Evolutionary conservation across 2,329 filamentous ascomycete genomes (phyloP).

Genomic region (Cercospora janseana): DNA sequence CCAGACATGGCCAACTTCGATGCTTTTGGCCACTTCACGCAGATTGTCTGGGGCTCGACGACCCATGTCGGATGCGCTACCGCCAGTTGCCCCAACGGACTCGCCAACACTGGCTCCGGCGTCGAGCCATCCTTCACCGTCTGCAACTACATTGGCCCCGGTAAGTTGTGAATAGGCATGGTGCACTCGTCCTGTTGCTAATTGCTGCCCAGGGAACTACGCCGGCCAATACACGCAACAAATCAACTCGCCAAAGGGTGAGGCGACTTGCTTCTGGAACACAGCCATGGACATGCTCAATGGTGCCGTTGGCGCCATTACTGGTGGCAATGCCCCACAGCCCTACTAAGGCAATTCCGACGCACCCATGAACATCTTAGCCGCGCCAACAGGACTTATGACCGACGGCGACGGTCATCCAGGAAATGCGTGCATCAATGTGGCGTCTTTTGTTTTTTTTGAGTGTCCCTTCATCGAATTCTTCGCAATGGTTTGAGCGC

Average conservation of each 20-base stretch:
- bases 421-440: slow-evolving; percentile 26
- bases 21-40: slow-evolving; percentile 70
- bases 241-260: slow-evolving; percentile 46
- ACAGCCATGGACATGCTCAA: background rate
- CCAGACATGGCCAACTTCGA: slow-evolving; percentile 64
- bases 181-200: background rate
- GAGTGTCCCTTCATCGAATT: slow-evolving; percentile 20
- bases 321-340: too few relatives aligned
- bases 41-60: slow-evolving; percentile 69
- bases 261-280: slow-evolving; percentile 39
- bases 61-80: slow-evolving; percentile 63
- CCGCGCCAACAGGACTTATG: slow-evolving; percentile 24
- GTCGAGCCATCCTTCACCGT: slow-evolving; percentile 69
- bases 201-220: slow-evolving; percentile 51
- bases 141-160: slow-evolving; percentile 79
- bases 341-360: background rate
- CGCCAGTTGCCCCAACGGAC: slow-evolving; percentile 55
- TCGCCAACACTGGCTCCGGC: slow-evolving; percentile 44
- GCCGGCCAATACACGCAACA: slow-evolving; percentile 54
- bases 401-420: slow-evolving; percentile 22
- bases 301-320: background rate
- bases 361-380: slow-evolving; percentile 2
- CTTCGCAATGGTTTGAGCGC: slow-evolving; percentile 16
- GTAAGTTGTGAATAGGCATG: slow-evolving; percentile 50
- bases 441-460: slow-evolving; percentile 20